Evolutionary conservation across 306 rosid genomes (phyloP).

Genomic region (Cucumis hystrix): DNA sequence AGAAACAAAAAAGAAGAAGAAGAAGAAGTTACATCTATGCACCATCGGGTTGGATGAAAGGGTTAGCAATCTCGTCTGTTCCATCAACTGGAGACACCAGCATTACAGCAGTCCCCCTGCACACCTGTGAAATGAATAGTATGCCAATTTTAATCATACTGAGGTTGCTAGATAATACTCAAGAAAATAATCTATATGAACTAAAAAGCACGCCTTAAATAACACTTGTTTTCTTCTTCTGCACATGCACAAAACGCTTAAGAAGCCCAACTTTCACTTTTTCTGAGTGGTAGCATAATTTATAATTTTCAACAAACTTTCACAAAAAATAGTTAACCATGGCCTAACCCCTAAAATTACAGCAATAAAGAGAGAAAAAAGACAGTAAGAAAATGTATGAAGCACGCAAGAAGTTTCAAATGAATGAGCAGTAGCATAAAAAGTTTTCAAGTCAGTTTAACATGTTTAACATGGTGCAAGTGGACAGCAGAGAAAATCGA

Average conservation of each 20-base stretch:
- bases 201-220: background rate
- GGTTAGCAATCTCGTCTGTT: slow-evolving; percentile 95
- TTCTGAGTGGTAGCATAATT: background rate
- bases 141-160: background rate
- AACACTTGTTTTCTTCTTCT: background rate
- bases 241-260: background rate
- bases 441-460: background rate
- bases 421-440: background rate
- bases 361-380: background rate
- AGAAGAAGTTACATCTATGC: background rate
- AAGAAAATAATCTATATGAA: background rate
- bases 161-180: background rate
- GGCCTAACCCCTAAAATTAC: background rate
- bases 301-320: background rate
- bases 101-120: slow-evolving; percentile 99
- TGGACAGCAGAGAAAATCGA: background rate
- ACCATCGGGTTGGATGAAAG: slow-evolving; percentile 84
- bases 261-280: background rate
- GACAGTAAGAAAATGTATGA: background rate
- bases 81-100: slow-evolving; percentile 98
- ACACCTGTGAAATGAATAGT: slow-evolving; percentile 41
- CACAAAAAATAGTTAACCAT: background rate
- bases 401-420: background rate
- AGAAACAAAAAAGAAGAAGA: too few relatives aligned
- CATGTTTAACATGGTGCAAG: background rate